phyloP scores from a whole-genome alignment of 306 rosid genomes.

The Cicer cuneatum region DNA sequence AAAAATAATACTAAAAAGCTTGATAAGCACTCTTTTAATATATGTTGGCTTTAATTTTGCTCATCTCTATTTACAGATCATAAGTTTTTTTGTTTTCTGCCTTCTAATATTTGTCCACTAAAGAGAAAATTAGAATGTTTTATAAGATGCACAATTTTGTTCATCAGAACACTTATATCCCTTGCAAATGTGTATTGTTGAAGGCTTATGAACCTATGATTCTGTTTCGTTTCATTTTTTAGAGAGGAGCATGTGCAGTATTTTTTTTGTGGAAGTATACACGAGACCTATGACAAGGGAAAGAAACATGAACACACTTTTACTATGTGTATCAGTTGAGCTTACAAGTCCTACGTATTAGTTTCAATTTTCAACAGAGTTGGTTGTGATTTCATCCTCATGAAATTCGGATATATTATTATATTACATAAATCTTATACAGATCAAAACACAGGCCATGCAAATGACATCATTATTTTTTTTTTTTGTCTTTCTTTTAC shows the following conservation, averaged over 20 bases:
- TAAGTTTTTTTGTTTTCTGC: not conserved
- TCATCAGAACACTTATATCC: not conserved
- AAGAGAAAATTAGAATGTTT: conserved; percentile 3
- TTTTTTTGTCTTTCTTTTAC: not conserved
- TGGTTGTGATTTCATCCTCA: not conserved
- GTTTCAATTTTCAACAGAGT: conserved; percentile 14
- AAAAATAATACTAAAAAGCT: not conserved
- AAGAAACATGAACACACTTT: conserved; percentile 7
- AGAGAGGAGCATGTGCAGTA: conserved; percentile 8
- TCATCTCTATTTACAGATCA: not conserved
- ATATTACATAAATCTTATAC: not conserved
- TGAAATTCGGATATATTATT: not conserved
- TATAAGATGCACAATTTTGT: not conserved
- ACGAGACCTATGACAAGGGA: conserved; percentile 3
- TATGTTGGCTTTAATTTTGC: not conserved
- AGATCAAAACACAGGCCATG: not conserved
- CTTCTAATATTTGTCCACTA: not conserved
- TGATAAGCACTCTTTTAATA: conserved; percentile 5
- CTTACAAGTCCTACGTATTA: not conserved
- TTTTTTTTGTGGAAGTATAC: conserved; percentile 12
- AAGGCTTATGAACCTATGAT: not conserved
- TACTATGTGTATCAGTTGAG: not conserved
- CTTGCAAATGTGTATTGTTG: conserved; percentile 9
- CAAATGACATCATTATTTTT: not conserved
- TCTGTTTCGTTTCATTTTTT: not conserved